phyloP scores from a whole-genome alignment of 78 protist species.

The Dictyostelium intermedium region DNA sequence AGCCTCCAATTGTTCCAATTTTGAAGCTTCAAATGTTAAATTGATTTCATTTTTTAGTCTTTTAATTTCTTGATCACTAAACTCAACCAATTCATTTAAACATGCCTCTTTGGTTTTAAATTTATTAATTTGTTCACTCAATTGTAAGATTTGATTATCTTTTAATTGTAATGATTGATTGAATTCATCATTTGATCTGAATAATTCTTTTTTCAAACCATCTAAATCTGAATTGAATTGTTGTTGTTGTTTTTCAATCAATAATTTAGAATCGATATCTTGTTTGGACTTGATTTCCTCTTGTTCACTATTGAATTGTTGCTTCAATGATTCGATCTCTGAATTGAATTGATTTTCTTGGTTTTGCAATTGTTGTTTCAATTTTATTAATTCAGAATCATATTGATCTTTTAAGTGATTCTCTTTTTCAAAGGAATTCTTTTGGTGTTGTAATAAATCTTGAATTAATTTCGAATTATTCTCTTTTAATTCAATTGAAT shows the following conservation, averaged over 20 bases:
- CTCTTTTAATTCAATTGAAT: neutral
- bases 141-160: neutral
- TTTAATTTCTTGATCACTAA: neutral
- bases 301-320: neutral
- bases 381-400: neutral
- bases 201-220: neutral
- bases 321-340: neutral
- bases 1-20: neutral
- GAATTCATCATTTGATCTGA: neutral
- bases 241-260: neutral
- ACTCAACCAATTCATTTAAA: neutral
- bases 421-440: neutral
- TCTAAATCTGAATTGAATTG: neutral
- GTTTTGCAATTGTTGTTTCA: neutral
- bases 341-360: neutral
- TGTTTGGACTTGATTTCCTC: neutral
- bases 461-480: neutral
- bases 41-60: neutral
- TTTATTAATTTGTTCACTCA: constrained; percentile 13
- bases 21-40: neutral
- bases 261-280: neutral
- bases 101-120: neutral
- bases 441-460: neutral
- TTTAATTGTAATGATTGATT: neutral
- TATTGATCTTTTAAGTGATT: neutral